Percentiles rank a stretch among this genome's conserved stretches.
Evolutionary conservation across 1,284 basidiomycete species (phyloP).

Genomic region (Puccinia horiana): DNA sequence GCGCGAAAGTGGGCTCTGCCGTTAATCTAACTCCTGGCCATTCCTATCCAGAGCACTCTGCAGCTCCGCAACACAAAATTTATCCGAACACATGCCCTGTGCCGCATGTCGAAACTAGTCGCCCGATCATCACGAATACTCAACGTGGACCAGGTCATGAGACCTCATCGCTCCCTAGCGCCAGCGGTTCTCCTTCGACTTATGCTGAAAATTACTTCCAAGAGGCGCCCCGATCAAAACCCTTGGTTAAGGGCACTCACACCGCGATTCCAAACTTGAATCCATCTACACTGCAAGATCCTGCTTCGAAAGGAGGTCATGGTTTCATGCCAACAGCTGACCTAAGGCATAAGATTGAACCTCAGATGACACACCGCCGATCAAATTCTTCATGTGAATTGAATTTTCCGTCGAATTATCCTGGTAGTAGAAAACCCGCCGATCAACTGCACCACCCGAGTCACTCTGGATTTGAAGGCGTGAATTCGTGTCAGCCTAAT

Average conservation of each 20-base stretch:
- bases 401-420: not conserved
- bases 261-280: not conserved
- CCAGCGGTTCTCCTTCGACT: not conserved
- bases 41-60: conserved; percentile 1
- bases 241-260: not conserved
- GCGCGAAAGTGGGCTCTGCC: not conserved
- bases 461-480: not conserved
- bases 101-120: not conserved
- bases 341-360: not conserved
- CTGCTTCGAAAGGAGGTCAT: not conserved
- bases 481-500: conserved; percentile 1
- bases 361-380: conserved; percentile 10
- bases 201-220: conserved; percentile 7
- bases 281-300: not conserved
- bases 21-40: not conserved
- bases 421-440: not conserved
- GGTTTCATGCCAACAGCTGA: not conserved
- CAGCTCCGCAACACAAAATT: not conserved
- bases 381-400: conserved; percentile 7
- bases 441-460: not conserved
- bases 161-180: not conserved
- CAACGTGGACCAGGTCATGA: not conserved
- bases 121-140: not conserved
- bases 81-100: not conserved
- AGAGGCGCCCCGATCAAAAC: not conserved